A percentile compares a stretch with the other conserved stretches of the same genome.
These are phyloP conservation scores for Novakomyces olei DNA, from an alignment of 805 yeast genomes.

Conservation along the genomic window DNA sequence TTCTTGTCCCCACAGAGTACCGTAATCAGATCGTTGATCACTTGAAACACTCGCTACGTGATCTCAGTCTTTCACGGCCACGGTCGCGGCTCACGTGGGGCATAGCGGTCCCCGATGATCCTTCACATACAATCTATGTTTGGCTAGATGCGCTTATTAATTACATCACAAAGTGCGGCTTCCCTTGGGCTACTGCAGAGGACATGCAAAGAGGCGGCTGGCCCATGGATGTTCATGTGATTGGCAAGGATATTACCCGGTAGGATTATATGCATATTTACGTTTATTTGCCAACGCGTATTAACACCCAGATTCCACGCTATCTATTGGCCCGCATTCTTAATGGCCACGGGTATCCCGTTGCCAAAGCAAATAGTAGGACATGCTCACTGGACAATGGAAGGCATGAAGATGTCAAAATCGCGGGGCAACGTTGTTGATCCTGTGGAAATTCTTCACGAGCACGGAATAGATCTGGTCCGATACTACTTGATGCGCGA, in stretches of 20 bases:
- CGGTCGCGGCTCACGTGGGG: constrained; percentile 67
- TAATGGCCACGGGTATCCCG: constrained; percentile 57
- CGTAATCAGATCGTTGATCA: constrained; percentile 35
- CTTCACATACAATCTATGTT: constrained; percentile 63
- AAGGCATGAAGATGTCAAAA: constrained; percentile 84
- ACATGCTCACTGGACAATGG: constrained; percentile 85
- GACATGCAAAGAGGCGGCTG: constrained; percentile 18
- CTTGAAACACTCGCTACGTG: constrained; percentile 29
- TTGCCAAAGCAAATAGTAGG: constrained; percentile 59
- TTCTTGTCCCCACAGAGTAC: constrained; percentile 44
- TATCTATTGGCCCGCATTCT: constrained; percentile 80
- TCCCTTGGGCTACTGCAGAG: constrained; percentile 17
- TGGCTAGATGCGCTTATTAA: constrained; percentile 92
- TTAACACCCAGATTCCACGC: constrained; percentile 53
- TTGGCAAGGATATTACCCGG: constrained; percentile 87
- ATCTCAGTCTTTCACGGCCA: constrained; percentile 78
- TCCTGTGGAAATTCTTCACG: constrained; percentile 41
- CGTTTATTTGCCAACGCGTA: background rate
- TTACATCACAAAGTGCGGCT: constrained; percentile 55
- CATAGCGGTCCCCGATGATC: constrained; percentile 63
- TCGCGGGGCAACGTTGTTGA: constrained; percentile 85
- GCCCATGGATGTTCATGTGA: constrained; percentile 53
- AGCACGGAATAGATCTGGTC: constrained; percentile 39
- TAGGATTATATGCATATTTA: constrained; percentile 16
- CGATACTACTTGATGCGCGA: constrained; percentile 58